Conservation (phyloP, 2,329 filamentous ascomycete genomes). For the Aureobasidium sp. region DNA sequence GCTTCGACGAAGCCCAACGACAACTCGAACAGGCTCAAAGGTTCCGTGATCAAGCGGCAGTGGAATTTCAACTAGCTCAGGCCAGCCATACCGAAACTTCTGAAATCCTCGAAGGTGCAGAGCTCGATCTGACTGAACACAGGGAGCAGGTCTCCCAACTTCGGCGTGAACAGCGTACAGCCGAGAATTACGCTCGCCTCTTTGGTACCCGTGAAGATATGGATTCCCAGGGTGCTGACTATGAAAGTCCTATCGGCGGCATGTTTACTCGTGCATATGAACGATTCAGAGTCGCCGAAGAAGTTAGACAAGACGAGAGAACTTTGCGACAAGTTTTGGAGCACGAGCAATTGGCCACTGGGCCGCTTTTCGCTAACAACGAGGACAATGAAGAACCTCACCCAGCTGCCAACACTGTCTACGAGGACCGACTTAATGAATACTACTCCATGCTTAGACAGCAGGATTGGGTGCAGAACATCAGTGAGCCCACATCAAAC, state of each 20-base stretch:
- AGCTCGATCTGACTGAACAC: slow-evolving; percentile 27
- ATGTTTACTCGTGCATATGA: slow-evolving; percentile 41
- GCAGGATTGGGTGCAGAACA: slow-evolving; percentile 22
- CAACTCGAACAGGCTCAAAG: slow-evolving; percentile 27
- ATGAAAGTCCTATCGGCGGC: slow-evolving; percentile 41
- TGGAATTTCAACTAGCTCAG: slow-evolving; percentile 18
- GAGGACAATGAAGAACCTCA: slow-evolving; percentile 15
- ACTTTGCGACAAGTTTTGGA: slow-evolving; percentile 27
- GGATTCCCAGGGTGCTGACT: slow-evolving; percentile 38
- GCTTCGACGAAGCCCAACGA: slow-evolving; percentile 26
- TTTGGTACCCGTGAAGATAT: slow-evolving; percentile 43
- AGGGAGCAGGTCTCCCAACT: slow-evolving; percentile 27
- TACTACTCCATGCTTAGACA: slow-evolving; percentile 25
- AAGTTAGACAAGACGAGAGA: slow-evolving; percentile 28
- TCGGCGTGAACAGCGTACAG: slow-evolving; percentile 29
- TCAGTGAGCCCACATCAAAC: not conserved
- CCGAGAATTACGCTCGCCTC: slow-evolving; percentile 34
- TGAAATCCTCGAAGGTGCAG: slow-evolving; percentile 25
- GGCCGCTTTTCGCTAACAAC: not conserved
- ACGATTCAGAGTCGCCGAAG: slow-evolving; percentile 38
- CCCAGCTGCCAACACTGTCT: slow-evolving; percentile 1
- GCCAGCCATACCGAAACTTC: slow-evolving; percentile 14
- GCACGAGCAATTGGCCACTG: slow-evolving; percentile 22
- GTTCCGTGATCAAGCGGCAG: slow-evolving; percentile 27
- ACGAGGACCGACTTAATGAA: slow-evolving; percentile 21